Conservation (phyloP, 192 early-diverging fungal species). For the Coemansia sp. region DNA sequence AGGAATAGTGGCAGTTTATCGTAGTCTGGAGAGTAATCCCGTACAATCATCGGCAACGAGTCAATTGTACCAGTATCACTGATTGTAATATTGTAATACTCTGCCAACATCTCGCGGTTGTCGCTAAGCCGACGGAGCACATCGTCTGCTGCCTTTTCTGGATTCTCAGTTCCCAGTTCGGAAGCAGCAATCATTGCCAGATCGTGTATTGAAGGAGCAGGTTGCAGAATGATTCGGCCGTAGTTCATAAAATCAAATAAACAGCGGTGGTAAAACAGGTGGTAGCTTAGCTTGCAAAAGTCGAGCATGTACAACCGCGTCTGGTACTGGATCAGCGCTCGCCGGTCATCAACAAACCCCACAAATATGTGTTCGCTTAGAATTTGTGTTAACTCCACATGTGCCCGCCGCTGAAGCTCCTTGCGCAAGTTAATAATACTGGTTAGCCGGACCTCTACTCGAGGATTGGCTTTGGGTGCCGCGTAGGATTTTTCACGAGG, state of each 20-base stretch:
- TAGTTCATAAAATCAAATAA: conserved; percentile 86
- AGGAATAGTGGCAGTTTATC: conserved; percentile 85
- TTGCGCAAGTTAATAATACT: conserved; percentile 78
- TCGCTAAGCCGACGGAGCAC: conserved; percentile 25
- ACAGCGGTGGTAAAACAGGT: conserved; percentile 86
- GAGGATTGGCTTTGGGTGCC: conserved; percentile 30
- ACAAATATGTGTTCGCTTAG: conserved; percentile 85
- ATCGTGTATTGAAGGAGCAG: conserved; percentile 65
- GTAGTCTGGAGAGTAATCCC: conserved; percentile 78
- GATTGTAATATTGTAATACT: conserved; percentile 84
- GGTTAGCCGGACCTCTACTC: conserved; percentile 76
- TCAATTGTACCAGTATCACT: conserved; percentile 62
- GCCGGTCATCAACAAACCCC: conserved; percentile 76
- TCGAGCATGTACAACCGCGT: conserved; percentile 84
- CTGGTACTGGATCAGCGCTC: conserved; percentile 85
- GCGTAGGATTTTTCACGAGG: conserved; percentile 20
- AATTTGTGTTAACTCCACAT: conserved; percentile 69
- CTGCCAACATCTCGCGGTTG: conserved; percentile 76
- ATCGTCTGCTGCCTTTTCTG: conserved; percentile 24
- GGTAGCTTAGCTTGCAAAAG: conserved; percentile 72
- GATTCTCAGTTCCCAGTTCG: conserved; percentile 24
- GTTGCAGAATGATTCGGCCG: conserved; percentile 68
- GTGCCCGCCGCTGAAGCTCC: conserved; percentile 57
- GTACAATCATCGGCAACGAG: conserved; percentile 77
- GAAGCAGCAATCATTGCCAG: conserved; percentile 64